Percentiles rank a stretch among this genome's conserved stretches.
Conservation (phyloP, 305 asterid genomes). For the Solanum hybrid region DNA sequence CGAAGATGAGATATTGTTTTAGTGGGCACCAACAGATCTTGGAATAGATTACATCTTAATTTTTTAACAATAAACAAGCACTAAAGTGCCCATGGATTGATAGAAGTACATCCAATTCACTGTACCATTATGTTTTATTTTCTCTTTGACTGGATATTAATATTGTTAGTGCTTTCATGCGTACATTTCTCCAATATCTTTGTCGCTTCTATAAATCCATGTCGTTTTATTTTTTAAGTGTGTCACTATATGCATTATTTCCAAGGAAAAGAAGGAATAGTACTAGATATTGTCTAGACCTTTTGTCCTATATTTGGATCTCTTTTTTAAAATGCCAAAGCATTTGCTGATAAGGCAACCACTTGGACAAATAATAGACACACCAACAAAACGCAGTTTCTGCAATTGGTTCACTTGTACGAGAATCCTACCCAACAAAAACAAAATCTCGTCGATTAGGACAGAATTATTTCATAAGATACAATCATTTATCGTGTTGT, state of each 20-base stretch:
- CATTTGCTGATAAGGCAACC: neutral
- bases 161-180: conserved; percentile 3
- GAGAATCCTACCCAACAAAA: conserved; percentile 1
- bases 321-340: neutral
- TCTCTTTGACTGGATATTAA: neutral
- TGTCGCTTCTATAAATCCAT: neutral
- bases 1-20: neutral
- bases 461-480: neutral
- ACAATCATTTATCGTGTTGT: neutral
- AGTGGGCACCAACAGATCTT: conserved; percentile 1
- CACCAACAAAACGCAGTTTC: neutral
- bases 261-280: neutral
- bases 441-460: neutral
- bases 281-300: neutral
- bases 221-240: neutral
- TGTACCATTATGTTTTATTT: neutral
- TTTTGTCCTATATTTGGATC: neutral
- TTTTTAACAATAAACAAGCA: neutral
- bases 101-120: neutral
- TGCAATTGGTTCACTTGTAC: neutral
- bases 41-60: neutral
- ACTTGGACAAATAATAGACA: neutral
- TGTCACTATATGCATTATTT: neutral
- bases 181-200: neutral
- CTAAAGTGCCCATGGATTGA: neutral